Conservation (phyloP, 306 rosid genomes). For the Delonix regia region DNA sequence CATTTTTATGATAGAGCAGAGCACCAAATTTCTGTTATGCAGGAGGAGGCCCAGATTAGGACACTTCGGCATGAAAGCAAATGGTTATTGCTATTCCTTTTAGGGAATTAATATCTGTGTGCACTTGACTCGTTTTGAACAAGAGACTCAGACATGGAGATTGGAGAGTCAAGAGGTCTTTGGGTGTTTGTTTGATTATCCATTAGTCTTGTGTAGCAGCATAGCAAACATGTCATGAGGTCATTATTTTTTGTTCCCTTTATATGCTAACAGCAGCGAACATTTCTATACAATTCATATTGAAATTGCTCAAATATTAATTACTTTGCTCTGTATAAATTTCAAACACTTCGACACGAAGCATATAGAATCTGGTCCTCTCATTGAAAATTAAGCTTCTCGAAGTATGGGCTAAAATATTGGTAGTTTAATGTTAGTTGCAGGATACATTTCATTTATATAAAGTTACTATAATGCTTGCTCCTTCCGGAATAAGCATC, state of each 20-base stretch:
- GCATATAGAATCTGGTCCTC: not conserved
- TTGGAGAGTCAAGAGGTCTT: not conserved
- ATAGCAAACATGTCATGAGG: no score
- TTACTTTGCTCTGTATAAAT: not conserved
- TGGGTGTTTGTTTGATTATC: not conserved
- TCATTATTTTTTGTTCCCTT: no score
- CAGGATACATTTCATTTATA: no score
- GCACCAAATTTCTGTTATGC: not conserved
- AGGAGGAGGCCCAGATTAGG: not conserved
- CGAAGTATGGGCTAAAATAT: no score
- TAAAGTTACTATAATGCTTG: not conserved
- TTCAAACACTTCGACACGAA: not conserved
- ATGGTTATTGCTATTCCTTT: not conserved
- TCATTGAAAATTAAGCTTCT: not conserved
- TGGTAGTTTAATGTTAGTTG: not conserved
- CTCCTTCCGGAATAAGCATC: conserved; percentile 8
- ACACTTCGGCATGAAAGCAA: not conserved
- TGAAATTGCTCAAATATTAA: not conserved
- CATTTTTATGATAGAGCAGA: not conserved
- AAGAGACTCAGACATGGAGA: not conserved
- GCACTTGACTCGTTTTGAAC: not conserved
- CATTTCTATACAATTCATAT: no score
- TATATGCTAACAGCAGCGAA: no score
- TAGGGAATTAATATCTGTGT: not conserved
- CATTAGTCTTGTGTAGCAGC: not conserved